Base-by-base conservation (phyloP, 495 filamentous ascomycete genomes). In the Aspergillus hancockii region DNA sequence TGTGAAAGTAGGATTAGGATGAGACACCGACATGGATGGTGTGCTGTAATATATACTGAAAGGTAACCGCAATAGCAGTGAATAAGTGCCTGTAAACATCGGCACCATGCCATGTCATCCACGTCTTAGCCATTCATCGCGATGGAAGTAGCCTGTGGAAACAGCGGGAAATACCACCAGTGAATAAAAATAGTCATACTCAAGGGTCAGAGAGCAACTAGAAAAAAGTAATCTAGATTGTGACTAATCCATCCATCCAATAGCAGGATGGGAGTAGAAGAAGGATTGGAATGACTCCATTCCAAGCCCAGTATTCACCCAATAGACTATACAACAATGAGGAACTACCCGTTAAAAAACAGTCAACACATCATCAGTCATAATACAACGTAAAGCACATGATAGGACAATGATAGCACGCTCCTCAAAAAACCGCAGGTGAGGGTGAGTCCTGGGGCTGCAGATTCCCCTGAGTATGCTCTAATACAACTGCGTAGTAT, bases 401-500 rank as follows among this genome's bases (percentile, higher is more conserved):
- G 16, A 18, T 16, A 41, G 16, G n/a, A 18, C 38, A 41, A 41
- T 41, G 38, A 41, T 2, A 28, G 14, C 38, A 41, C 10, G 12
- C 38, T 41, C 14, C n/a, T 45, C 53, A 55, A 6, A 19, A 21
- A 30, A 14, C 32, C 19, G 22, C 32, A 3, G 54, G 31, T 10
- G 51, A 34, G 16, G 54, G 31, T 9, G 51, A 34, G 16, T 57
- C 57, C 34, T 41, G 19, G n/a, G 30, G 18, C 34, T 25, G 16
- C 23, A 45, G 18, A n/a, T 47, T 13, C 43, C 58, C 50, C 41
- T 52, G 40, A 5, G 45, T 56, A 60, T 75, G 72, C 59, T 79
- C 75, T 51, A 79, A 22, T 13, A 79, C 67, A 25, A 79, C 75
- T 7, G 76, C 76, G 57, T 76, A 79, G 53, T 75, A 79, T 51